Evolutionary conservation across 108 stramenopile species (phyloP).

Genomic region (Stephanodiscus triporus): DNA sequence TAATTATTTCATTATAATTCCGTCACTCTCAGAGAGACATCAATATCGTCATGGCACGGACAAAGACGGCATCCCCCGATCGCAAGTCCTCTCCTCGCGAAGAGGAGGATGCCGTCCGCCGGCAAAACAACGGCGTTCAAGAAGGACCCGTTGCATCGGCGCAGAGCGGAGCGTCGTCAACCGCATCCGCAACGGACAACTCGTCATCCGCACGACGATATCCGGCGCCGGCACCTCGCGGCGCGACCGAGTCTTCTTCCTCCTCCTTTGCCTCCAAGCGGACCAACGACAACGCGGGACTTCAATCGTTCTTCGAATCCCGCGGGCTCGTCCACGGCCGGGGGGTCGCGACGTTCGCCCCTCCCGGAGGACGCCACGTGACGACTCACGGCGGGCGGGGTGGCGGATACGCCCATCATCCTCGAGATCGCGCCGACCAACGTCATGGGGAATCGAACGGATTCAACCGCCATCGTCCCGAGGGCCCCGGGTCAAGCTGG

Average conservation of each 20-base stretch:
- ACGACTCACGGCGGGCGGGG: too few relatives aligned
- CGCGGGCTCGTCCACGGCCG: too few relatives aligned
- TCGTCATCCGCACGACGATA: background rate
- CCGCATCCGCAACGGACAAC: background rate
- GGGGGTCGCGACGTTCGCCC: too few relatives aligned
- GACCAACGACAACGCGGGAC: background rate
- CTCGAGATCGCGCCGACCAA: background rate
- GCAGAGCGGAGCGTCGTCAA: background rate
- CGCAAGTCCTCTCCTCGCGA: conserved; percentile 1
- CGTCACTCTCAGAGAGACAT: too few relatives aligned
- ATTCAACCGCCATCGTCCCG: too few relatives aligned
- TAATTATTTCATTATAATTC: too few relatives aligned
- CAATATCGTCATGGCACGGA: conserved; percentile 2
- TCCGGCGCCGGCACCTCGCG: background rate
- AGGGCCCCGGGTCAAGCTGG: too few relatives aligned
- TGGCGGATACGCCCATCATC: too few relatives aligned
- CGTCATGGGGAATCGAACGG: background rate
- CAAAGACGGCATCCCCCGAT: background rate
- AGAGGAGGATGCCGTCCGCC: too few relatives aligned
- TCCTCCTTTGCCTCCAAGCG: background rate
- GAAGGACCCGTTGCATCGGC: too few relatives aligned
- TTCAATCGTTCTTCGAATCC: background rate
- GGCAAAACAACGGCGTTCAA: too few relatives aligned
- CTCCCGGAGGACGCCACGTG: too few relatives aligned
- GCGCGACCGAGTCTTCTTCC: background rate